These are phyloP conservation scores for Fusarium ramigenum DNA, from an alignment of 2,329 filamentous ascomycete genomes.

Conservation along the genomic window DNA sequence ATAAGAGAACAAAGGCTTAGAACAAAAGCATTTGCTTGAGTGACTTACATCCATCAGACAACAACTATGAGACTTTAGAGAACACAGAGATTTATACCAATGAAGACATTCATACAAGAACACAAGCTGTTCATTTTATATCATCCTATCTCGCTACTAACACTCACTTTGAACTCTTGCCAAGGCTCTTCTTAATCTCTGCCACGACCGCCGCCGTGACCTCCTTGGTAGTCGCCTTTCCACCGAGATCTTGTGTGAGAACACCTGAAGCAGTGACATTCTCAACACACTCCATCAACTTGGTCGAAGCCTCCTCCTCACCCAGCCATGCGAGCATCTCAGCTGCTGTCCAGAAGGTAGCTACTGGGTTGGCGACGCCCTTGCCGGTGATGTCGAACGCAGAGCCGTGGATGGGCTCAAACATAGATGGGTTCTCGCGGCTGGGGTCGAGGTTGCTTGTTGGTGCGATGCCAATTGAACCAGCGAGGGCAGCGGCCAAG, in stretches of 20 bases:
- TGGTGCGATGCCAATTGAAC: constrained; percentile 77
- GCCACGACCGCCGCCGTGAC: constrained; percentile 48
- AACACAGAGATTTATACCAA: not conserved
- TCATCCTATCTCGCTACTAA: not conserved
- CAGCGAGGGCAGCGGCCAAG: constrained; percentile 74
- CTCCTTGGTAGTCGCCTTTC: constrained; percentile 50
- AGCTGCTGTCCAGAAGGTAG: constrained; percentile 66
- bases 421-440: constrained; percentile 64
- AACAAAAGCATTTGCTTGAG: not conserved
- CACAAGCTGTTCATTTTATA: not conserved
- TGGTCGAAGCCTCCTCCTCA: constrained; percentile 59
- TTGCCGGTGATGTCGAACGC: constrained; percentile 68
- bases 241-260: constrained; percentile 64
- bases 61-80: fast-evolving
- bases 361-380: constrained; percentile 66
- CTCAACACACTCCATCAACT: constrained; percentile 62
- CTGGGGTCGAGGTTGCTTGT: constrained; percentile 73
- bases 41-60: not conserved
- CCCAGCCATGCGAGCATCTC: constrained; percentile 69
- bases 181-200: constrained; percentile 33
- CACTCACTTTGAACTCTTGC: constrained; percentile 1
- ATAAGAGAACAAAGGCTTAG: not conserved
- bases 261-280: constrained; percentile 61
- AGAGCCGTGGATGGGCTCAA: constrained; percentile 69
- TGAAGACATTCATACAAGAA: not conserved